Evolutionary conservation across 169 alveolate species (phyloP).

Genomic region (Perkinsus marinus): DNA sequence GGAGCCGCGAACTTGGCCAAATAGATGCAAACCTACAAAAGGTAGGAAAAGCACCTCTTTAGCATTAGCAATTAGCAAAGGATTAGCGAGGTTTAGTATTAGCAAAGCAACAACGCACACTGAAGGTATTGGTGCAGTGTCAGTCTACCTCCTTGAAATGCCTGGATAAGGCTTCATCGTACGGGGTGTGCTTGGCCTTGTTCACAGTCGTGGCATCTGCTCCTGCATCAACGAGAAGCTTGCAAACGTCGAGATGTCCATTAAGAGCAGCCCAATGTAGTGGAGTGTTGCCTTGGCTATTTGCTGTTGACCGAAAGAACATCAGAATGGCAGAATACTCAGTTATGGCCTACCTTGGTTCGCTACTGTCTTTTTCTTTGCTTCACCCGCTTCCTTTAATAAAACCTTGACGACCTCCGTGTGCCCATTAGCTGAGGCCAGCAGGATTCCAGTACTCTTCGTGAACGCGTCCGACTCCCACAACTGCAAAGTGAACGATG

Average conservation of each 20-base stretch:
- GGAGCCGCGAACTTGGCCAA: neutral
- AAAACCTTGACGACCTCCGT: neutral
- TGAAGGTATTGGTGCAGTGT: neutral
- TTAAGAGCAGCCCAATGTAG: neutral
- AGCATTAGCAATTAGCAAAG: too few relatives aligned
- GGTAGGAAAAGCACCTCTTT: too few relatives aligned
- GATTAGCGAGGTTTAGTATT: too few relatives aligned
- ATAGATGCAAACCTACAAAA: neutral
- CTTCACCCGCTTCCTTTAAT: neutral
- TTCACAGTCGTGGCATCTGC: neutral
- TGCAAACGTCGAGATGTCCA: neutral
- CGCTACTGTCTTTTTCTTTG: too few relatives aligned
- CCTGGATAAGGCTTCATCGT: neutral
- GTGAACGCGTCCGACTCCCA: neutral
- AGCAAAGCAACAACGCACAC: neutral
- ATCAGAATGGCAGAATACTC: neutral
- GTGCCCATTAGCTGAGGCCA: neutral
- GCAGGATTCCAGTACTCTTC: neutral
- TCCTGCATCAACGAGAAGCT: neutral
- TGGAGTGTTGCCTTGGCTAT: neutral
- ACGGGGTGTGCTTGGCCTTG: neutral
- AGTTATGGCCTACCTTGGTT: neutral
- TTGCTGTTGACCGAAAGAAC: neutral
- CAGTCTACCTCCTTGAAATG: neutral
- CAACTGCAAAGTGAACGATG: neutral